Conservation (phyloP, 306 rosid species). For the Cucumis melo region DNA sequence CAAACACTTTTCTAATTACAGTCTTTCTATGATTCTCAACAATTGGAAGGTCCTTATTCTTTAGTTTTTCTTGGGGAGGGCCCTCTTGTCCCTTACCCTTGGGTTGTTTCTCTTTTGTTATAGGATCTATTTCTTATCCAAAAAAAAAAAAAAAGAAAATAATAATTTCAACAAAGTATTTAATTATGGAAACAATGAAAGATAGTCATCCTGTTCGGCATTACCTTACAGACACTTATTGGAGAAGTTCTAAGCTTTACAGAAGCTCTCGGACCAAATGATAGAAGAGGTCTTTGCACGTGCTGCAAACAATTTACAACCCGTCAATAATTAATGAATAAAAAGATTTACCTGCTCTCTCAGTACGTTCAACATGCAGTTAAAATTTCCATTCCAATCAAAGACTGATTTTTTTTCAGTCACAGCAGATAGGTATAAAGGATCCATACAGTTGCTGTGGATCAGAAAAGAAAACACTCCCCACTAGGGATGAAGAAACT, state of each 20-base stretch:
- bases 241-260: slow-evolving; percentile 80
- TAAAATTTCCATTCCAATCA: background rate
- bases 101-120: too few species aligned
- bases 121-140: too few species aligned
- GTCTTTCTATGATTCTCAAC: too few species aligned
- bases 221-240: slow-evolving; percentile 74
- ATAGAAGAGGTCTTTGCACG: slow-evolving; percentile 80
- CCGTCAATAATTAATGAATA: background rate
- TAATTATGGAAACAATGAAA: slow-evolving; percentile 9
- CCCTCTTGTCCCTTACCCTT: too few species aligned
- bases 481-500: background rate
- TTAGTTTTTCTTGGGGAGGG: too few species aligned
- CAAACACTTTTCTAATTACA: too few species aligned
- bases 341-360: background rate
- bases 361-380: background rate
- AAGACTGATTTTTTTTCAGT: background rate
- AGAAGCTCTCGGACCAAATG: slow-evolving; percentile 90
- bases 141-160: too few species aligned
- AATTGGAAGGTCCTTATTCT: too few species aligned
- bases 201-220: slow-evolving; percentile 12
- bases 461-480: background rate
- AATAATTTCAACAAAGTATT: background rate
- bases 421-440: background rate
- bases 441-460: background rate
- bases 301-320: slow-evolving; percentile 37